phyloP scores from a whole-genome alignment of 2,329 filamentous ascomycete genomes.

The Diaporthe helianthi region DNA sequence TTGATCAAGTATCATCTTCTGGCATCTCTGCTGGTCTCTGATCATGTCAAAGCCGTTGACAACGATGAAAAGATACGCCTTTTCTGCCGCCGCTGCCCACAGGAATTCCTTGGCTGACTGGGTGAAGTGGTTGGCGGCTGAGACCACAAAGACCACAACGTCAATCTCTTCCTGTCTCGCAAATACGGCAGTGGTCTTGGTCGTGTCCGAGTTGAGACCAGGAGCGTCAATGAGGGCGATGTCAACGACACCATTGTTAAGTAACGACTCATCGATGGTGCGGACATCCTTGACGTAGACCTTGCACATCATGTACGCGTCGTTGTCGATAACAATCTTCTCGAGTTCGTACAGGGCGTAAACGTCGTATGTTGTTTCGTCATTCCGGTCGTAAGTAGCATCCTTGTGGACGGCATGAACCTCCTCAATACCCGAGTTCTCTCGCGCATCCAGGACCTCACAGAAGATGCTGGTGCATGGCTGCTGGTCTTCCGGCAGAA shows the following conservation, averaged over 20 bases:
- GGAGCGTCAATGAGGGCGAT: conserved; percentile 97
- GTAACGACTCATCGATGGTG: conserved; percentile 86
- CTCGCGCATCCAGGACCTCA: conserved; percentile 89
- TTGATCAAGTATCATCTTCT: conserved; percentile 93
- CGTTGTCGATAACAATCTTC: conserved; percentile 87
- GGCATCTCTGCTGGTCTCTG: conserved; percentile 86
- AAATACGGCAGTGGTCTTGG: conserved; percentile 97
- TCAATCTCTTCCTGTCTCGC: conserved; percentile 98
- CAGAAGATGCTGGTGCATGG: conserved; percentile 99
- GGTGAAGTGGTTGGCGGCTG: conserved; percentile 96
- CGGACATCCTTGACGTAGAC: conserved; percentile 93
- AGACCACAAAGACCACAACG: conserved; percentile 97
- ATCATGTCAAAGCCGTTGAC: conserved; percentile 98
- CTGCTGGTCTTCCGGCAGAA: conserved; percentile 95
- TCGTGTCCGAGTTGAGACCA: conserved; percentile 92
- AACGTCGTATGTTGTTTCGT: conserved; percentile 93
- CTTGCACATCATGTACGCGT: conserved; percentile 92
- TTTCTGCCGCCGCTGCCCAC: conserved; percentile 91
- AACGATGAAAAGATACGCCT: conserved; percentile 98
- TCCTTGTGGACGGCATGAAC: conserved; percentile 94
- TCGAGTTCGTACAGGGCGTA: conserved; percentile 81
- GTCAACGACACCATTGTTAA: conserved; percentile 97
- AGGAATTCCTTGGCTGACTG: conserved; percentile 98
- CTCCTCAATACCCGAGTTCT: conserved; percentile 91
- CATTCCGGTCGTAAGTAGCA: conserved; percentile 79